Base-by-base conservation (phyloP, 129 eudicot genomes). In the Saussurea involucrata region DNA sequence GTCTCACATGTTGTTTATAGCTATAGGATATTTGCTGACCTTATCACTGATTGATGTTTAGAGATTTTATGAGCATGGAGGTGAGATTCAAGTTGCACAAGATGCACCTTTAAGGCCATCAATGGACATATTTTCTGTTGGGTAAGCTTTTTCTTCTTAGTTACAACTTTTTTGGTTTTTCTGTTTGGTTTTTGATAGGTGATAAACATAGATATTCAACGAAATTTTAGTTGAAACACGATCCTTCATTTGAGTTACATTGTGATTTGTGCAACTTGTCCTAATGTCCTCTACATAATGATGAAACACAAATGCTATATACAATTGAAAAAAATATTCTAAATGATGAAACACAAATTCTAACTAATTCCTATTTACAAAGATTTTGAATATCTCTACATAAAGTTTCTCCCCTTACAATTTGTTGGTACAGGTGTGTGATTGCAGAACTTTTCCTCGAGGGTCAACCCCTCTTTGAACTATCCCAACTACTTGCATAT, bases 31-130 rank as follows among this genome's bases (percentile, higher is more conserved):
- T 28, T 24, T 67, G 28, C 78, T 82, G 49, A 63, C 76, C 15
- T 17, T 65, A 9, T 74, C 64, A 21, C 75, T 73, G 31, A 69
- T 78, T 73, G 31, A 69, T 78, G 83, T 81, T 27, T 92, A 94
- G 98, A 95, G 98, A 83, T 95, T 95, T 83, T 95, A 95, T 78
- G 98, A 95, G 88, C 97, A 95, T 83, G 98, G 97, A 78, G 91
- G 92, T 72, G 98, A 92, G 88, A 80, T 66, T 81, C 95, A 90
- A 78, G 87, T 86, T 73, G 78, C 93, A 29, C 92, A 88, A 65
- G 98, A 94, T 84, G 97, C 97, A 80, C 87, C 88, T 66, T 72
- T 95, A 80, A 87, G 91, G 81, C 98, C 97, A 77, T 89, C 97
- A 42, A 95, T 95, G 98, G 98, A 95, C 84, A 89, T 95, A 82